Percentiles rank a stretch among this genome's conserved stretches.
These are phyloP conservation scores for Marsdenia floribunda DNA, from an alignment of 257 asterid genomes.

Conservation along the genomic window DNA sequence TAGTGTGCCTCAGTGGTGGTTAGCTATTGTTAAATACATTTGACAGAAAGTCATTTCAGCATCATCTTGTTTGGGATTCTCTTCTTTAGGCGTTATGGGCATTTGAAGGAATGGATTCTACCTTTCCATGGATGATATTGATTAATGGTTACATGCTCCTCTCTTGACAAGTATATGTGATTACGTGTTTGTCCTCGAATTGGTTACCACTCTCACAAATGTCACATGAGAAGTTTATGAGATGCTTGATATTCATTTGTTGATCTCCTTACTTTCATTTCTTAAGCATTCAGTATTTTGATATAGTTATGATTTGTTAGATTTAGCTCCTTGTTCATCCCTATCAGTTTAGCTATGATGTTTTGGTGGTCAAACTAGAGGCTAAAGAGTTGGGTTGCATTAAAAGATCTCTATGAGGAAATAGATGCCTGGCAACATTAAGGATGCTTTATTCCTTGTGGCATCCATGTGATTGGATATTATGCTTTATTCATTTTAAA, in stretches of 20 bases:
- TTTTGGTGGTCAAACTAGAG: neutral
- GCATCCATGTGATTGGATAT: constrained; percentile 1
- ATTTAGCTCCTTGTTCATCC: neutral
- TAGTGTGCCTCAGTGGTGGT: neutral
- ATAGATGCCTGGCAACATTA: neutral
- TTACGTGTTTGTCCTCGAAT: neutral
- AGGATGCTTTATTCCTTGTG: neutral
- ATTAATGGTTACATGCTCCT: neutral
- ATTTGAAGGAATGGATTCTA: neutral
- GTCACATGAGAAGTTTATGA: neutral
- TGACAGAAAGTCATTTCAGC: neutral
- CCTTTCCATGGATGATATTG: neutral
- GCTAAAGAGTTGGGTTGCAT: neutral
- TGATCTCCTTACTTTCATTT: neutral
- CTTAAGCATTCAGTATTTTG: neutral
- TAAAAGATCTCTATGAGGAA: neutral
- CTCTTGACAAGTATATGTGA: neutral
- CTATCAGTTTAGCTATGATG: neutral
- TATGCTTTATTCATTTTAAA: neutral
- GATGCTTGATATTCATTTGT: neutral
- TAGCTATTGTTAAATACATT: neutral
- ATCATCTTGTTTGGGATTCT: neutral
- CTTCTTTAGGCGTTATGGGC: neutral
- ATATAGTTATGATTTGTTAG: neutral
- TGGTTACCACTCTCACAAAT: neutral